A percentile compares a stretch with the other conserved stretches of the same genome.
Evolutionary conservation across 225 moss, liverwort and hornwort genomes (phyloP).

Genomic region (Rhytidiadelphus loreus): DNA sequence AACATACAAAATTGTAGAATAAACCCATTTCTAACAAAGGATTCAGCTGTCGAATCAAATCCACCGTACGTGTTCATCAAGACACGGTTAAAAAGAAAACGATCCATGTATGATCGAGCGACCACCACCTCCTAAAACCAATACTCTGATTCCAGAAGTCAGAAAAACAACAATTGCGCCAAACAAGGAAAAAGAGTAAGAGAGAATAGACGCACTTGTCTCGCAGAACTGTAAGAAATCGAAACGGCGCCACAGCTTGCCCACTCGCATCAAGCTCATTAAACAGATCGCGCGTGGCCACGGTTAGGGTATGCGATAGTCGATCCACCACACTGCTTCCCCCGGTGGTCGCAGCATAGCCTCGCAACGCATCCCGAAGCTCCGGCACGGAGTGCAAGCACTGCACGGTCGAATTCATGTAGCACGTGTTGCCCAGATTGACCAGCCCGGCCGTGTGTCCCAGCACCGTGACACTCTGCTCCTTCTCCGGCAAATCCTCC

Average conservation of each 20-base stretch:
- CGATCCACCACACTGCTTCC: constrained; percentile 23
- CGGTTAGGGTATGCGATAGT: constrained; percentile 61
- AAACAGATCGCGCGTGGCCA: constrained; percentile 80
- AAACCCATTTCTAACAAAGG: background rate
- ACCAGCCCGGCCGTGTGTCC: constrained; percentile 86
- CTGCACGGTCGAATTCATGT: constrained; percentile 96
- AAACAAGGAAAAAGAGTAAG: background rate
- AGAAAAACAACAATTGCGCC: background rate
- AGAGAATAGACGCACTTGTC: constrained; percentile 27
- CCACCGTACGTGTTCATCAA: background rate
- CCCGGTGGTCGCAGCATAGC: constrained; percentile 21
- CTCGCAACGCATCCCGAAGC: constrained; percentile 59
- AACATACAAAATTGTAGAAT: background rate
- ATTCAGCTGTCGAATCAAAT: background rate
- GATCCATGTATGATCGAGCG: background rate
- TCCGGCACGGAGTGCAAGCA: constrained; percentile 92
- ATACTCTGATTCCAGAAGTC: background rate
- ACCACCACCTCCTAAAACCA: background rate
- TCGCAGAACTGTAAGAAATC: constrained; percentile 59
- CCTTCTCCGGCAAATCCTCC: constrained; percentile 87
- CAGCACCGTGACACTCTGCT: constrained; percentile 48
- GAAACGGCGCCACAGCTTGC: constrained; percentile 61
- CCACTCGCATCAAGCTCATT: constrained; percentile 68
- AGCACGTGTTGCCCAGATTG: constrained; percentile 93
- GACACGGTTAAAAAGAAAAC: background rate